Evolutionary conservation across 2,329 filamentous ascomycete species (phyloP).

Genomic region (Lecanicillium sp.): DNA sequence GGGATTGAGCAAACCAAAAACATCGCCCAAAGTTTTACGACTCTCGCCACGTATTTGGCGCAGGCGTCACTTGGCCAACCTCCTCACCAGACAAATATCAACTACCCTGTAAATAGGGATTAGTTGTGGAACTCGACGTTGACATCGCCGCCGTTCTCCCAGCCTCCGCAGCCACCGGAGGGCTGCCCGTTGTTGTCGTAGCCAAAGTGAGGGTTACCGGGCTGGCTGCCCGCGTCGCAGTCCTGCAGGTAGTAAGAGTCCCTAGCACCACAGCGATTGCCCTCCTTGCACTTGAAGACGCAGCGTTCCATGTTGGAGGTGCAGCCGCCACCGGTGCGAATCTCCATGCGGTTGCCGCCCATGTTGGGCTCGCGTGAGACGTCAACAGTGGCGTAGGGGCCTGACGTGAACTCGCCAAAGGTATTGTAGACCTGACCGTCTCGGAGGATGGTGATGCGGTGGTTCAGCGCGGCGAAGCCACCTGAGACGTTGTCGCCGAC

Average conservation of each 20-base stretch:
- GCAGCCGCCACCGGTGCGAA: slow-evolving; percentile 31
- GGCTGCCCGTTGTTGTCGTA: slow-evolving; percentile 21
- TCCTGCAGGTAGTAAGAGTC: slow-evolving; percentile 33
- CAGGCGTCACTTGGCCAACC: too few species aligned
- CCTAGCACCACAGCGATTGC: slow-evolving; percentile 26
- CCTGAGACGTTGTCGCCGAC: slow-evolving; percentile 31
- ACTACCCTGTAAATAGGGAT: neutral
- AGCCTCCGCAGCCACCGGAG: slow-evolving; percentile 26
- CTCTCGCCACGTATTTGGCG: too few species aligned
- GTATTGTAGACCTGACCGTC: slow-evolving; percentile 37
- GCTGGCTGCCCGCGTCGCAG: slow-evolving; percentile 24
- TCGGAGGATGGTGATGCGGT: slow-evolving; percentile 23
- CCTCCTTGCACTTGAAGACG: slow-evolving; percentile 35
- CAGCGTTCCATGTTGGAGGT: slow-evolving; percentile 34
- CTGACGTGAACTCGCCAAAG: slow-evolving; percentile 39
- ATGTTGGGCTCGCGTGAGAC: slow-evolving; percentile 40
- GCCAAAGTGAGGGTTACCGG: slow-evolving; percentile 20
- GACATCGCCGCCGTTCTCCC: slow-evolving; percentile 20
- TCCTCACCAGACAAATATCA: neutral
- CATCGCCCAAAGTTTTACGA: too few species aligned
- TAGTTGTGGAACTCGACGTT: neutral
- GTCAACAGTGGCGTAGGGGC: slow-evolving; percentile 32
- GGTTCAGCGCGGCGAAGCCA: slow-evolving; percentile 34
- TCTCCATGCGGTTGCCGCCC: slow-evolving; percentile 32
- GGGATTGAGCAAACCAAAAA: too few species aligned